These are phyloP conservation scores for Massarina eburnea DNA, from an alignment of 2,329 filamentous ascomycete species.

Conservation along the genomic window DNA sequence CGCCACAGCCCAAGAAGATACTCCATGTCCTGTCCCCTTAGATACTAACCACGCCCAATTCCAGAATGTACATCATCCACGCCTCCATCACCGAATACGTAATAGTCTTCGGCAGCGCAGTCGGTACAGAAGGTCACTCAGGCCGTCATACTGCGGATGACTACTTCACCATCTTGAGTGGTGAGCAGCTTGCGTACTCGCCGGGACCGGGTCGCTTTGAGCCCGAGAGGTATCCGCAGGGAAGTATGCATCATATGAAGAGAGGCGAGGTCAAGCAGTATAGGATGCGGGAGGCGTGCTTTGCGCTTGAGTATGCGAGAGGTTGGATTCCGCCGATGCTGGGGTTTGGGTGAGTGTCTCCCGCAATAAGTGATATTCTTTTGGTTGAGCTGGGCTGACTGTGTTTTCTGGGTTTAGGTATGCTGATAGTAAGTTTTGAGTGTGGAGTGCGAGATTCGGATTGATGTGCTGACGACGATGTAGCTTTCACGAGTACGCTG, in stretches of 20 bases:
- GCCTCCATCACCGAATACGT: conserved; percentile 74
- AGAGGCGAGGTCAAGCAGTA: conserved; percentile 80
- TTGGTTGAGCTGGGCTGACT: neutral
- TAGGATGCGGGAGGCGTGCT: conserved; percentile 74
- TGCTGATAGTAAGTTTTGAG: too few species aligned
- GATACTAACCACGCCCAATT: too few species aligned
- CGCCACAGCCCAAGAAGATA: too few species aligned
- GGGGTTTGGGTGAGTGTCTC: conserved; percentile 85
- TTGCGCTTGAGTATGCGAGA: conserved; percentile 79
- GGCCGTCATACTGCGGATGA: conserved; percentile 90
- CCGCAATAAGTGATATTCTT: conserved; percentile 54
- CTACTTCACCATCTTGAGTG: conserved; percentile 88
- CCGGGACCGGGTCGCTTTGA: conserved; percentile 61
- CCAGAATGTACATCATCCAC: conserved; percentile 89
- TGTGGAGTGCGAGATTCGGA: conserved; percentile 1
- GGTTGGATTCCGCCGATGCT: conserved; percentile 95
- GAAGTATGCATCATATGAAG: conserved; percentile 70
- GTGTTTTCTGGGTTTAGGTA: conserved; percentile 64
- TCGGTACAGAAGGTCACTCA: conserved; percentile 85
- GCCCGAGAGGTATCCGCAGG: conserved; percentile 69
- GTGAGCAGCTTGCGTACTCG: conserved; percentile 74
- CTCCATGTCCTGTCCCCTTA: too few species aligned
- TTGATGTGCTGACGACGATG: neutral
- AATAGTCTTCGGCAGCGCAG: conserved; percentile 54
- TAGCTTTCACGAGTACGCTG: conserved; percentile 70